A percentile compares a stretch with the other conserved stretches of the same genome.
Evolutionary conservation across 2,329 filamentous ascomycete genomes (phyloP).

Genomic region (Aspergillus neoniger): DNA sequence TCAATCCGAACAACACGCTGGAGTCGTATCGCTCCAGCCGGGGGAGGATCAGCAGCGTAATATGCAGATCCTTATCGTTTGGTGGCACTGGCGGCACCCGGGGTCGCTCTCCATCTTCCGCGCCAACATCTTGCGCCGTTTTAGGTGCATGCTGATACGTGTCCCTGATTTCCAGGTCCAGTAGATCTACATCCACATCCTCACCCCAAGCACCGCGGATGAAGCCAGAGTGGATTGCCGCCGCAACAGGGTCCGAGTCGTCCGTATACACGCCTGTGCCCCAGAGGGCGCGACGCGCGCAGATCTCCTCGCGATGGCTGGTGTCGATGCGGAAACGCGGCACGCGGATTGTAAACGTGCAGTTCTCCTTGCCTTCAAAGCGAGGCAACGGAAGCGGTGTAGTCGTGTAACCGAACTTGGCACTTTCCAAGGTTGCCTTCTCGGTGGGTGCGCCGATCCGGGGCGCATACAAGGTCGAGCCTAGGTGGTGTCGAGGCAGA

Average conservation of each 20-base stretch:
- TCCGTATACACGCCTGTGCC: conserved; percentile 94
- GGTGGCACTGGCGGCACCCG: conserved; percentile 54
- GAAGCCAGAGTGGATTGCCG: conserved; percentile 91
- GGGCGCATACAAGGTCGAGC: conserved; percentile 78
- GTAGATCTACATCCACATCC: conserved; percentile 69
- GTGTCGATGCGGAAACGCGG: conserved; percentile 74
- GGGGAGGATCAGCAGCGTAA: conserved; percentile 82
- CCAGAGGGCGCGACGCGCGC: conserved; percentile 78
- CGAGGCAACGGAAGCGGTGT: conserved; percentile 73
- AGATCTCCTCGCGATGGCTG: conserved; percentile 77
- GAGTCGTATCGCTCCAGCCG: conserved; percentile 73
- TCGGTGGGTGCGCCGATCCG: conserved; percentile 55
- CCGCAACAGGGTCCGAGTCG: conserved; percentile 89
- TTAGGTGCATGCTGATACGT: conserved; percentile 48
- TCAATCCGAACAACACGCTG: conserved; percentile 76
- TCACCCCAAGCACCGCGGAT: conserved; percentile 85
- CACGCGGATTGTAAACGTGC: conserved; percentile 84
- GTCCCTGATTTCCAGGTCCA: conserved; percentile 58
- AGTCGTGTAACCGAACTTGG: conserved; percentile 60
- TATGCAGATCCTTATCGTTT: conserved; percentile 74
- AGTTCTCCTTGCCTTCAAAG: conserved; percentile 79
- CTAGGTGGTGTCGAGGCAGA: conserved; percentile 75
- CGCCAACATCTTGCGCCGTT: conserved; percentile 38
- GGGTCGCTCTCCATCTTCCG: conserved; percentile 30
- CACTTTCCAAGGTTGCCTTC: conserved; percentile 45